Evolutionary conservation across 768 basidiomycete genomes (phyloP), one percentile per base, ranked within the genome.

Genomic region (Rhodotorula taiwanensis): DNA sequence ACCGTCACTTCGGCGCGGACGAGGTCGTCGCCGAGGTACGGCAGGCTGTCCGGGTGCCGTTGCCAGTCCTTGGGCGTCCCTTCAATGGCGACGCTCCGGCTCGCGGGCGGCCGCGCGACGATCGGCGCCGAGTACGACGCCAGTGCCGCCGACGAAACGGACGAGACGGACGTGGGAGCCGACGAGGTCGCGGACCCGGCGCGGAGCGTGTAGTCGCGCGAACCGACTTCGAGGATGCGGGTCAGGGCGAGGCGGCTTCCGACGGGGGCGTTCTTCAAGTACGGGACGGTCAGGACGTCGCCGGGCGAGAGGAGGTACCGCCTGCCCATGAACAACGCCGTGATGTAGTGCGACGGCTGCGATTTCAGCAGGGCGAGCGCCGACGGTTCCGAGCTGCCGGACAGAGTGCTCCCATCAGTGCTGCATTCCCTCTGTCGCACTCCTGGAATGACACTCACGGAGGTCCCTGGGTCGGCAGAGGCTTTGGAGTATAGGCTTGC

Each of bases 221-320:
- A 93, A 69, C 95, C 95, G 53, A 98, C 82, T 76, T 98, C 94
- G 73, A 93, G 85, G 61, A 99, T 86, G 70, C 91, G 80, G 69
- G 87, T 86, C 53, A 99, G 83, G 10, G 80, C 77, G 58, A 98
- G 81, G 49, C 86, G 80, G 72, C 94, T 88, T 30, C 95, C 95
- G 57, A 95, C 87, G 48, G 82, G 80, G 64, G 87, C 84, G 73
- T 88, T 85, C 72, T 86, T 87, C 52, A 99, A 83, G 57, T 85
- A 86, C 8, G 94, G 93, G 4, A 99, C 84, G 60, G 95, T 98
- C 74, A 99, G 84, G 71, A 93, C 76, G 79, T 99, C 95, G 74
- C 85, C 83, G 20, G 91, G 86, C 14, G 94, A 83, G 28, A 99
- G 81, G 70, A 98, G 83, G 78, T 95, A 91, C 76, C 87, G 87